A percentile compares a stretch with the other conserved stretches of the same genome.
Conservation (phyloP, 148 eudicot genomes). For the Dysphania ambrosioides region DNA sequence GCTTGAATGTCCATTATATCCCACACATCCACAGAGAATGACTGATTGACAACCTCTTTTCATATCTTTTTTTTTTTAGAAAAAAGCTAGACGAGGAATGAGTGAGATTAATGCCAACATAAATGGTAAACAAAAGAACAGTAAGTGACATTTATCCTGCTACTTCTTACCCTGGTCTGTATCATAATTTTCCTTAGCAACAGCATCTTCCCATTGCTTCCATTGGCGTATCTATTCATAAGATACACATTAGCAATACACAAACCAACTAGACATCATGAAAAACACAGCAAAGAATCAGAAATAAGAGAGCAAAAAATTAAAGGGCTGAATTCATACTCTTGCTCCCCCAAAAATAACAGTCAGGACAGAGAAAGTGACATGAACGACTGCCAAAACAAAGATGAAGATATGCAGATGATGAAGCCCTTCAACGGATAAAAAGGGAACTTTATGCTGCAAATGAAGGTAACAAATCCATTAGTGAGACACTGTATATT, state of each 20-base stretch:
- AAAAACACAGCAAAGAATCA: background rate
- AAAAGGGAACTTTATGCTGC: constrained; percentile 64
- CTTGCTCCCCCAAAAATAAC: constrained; percentile 65
- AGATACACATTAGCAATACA: constrained; percentile 10
- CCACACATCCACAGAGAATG: too few species aligned
- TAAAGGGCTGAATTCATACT: constrained; percentile 38
- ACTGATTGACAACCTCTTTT: background rate
- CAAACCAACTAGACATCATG: background rate
- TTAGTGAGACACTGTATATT: background rate
- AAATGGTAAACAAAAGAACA: constrained; percentile 5
- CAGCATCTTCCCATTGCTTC: constrained; percentile 81
- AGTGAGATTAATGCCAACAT: background rate
- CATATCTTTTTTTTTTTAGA: background rate
- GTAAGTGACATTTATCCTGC: background rate
- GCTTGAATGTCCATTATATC: background rate
- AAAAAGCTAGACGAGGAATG: background rate
- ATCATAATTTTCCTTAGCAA: constrained; percentile 54
- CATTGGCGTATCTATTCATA: constrained; percentile 68
- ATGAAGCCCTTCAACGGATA: constrained; percentile 75
- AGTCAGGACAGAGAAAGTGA: constrained; percentile 69
- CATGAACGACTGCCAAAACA: constrained; percentile 76
- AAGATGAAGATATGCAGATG: constrained; percentile 93
- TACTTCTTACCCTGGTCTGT: constrained; percentile 44
- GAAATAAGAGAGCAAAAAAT: constrained; percentile 1
- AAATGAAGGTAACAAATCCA: constrained; percentile 6